Evolutionary conservation across 306 rosid species (phyloP), one percentile per base, ranked within the genome.

Genomic region (Senna siamea): DNA sequence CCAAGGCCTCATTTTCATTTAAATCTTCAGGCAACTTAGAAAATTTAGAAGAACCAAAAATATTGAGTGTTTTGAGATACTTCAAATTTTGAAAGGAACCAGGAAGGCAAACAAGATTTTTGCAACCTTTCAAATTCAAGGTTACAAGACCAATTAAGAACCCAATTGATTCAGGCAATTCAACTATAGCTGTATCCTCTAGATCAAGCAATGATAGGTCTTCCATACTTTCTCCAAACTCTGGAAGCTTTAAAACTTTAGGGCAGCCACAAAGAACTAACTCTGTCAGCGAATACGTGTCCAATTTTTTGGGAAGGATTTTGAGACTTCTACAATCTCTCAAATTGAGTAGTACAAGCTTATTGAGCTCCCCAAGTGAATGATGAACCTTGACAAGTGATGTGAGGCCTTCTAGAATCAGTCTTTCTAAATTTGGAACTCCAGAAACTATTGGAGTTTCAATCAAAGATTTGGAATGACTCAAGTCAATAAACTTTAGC

Each of bases 201-300:
- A 63, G 9, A 8, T 43, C 54, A 65, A 65, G 54, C 1, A 5
- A 7, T 3, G 20, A 43, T 5, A 65, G 2, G 9, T n/a, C 22
- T 43, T 43, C 3, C 70, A 65, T 65, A 3, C 30, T 14, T 43
- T 65, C 38, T 2, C 54, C 43, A 66, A 66, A 66, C 38, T 66
- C 43, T 15, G 57, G 41, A 8, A 66, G 41, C 15, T 4, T n/a
- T 4, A 0, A 2, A 44, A 66, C 14, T 44, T 46, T 46, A 0
- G 0, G 0, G 38, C 57, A 46, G 0, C 1, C 1, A 1, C 9
- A 1, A 7, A 66, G 40, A 15, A 8, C 19, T 7, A 66, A 66
- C 1, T 4, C 3, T 12, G 2, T 18, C 2, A 66, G 2, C 1
- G 57, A 66, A 28, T 47, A 15, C 43, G n/a, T 28, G 9, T 9